Conservation (phyloP, 345 rosid species). For the Populus nigra region DNA sequence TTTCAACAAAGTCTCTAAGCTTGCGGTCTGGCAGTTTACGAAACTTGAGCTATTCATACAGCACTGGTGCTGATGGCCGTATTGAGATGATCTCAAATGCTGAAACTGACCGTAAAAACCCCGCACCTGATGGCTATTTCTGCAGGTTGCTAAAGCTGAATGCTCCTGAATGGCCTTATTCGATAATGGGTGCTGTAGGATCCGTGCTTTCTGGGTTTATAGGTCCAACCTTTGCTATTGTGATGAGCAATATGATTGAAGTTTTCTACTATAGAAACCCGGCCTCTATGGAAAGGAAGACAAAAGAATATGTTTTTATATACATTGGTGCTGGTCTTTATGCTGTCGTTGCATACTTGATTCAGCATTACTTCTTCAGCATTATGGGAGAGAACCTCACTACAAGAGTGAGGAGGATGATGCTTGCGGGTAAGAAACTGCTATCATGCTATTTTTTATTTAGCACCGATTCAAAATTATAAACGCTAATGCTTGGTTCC, state of each 20-base stretch:
- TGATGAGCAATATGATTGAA: conserved; percentile 98
- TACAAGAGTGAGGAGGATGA: conserved; percentile 95
- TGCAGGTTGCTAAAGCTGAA: conserved; percentile 85
- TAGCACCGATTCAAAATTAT: not conserved
- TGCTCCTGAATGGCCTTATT: conserved; percentile 99
- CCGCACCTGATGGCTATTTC: conserved; percentile 91
- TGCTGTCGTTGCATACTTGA: conserved; percentile 92
- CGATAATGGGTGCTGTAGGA: conserved; percentile 93
- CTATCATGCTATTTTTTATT: not conserved
- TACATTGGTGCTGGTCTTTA: conserved; percentile 96
- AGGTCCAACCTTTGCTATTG: conserved; percentile 93
- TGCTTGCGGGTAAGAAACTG: conserved; percentile 77
- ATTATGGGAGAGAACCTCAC: conserved; percentile 99
- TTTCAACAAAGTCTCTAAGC: conserved; percentile 90
- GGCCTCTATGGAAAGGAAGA: conserved; percentile 89
- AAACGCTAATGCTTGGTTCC: not conserved
- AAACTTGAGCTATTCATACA: conserved; percentile 93
- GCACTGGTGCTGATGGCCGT: conserved; percentile 96
- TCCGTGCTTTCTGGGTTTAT: conserved; percentile 92
- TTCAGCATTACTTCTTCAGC: conserved; percentile 98
- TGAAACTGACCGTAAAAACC: conserved; percentile 80
- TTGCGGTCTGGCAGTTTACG: conserved; percentile 94
- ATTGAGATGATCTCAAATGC: conserved; percentile 98
- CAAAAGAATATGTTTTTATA: conserved; percentile 93
- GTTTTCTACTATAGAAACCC: conserved; percentile 90